Percentiles rank a stretch among this genome's conserved stretches.
Evolutionary conservation across 768 basidiomycete genomes (phyloP).

Genomic region (Tulasnella sp.): DNA sequence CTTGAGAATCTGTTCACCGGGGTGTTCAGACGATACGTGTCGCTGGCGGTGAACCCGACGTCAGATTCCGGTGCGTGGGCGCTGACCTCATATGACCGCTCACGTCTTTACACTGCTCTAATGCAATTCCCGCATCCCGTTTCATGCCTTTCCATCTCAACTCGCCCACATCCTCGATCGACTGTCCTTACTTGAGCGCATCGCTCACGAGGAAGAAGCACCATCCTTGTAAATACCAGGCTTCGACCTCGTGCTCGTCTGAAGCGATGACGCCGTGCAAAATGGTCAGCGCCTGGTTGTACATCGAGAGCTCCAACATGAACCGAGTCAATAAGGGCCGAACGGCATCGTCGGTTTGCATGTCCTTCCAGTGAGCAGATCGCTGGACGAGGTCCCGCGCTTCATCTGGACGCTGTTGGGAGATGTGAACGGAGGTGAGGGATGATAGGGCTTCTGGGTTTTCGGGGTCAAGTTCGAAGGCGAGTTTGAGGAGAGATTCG

Average conservation of each 20-base stretch:
- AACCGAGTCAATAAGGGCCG: conserved; percentile 70
- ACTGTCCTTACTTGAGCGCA: conserved; percentile 50
- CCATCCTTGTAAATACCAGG: conserved; percentile 94
- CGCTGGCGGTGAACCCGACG: conserved; percentile 40
- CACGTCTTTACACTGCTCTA: conserved; percentile 77
- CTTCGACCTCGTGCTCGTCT: conserved; percentile 82
- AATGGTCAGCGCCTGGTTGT: conserved; percentile 63
- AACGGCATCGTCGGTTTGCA: conserved; percentile 61
- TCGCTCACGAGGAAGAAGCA: conserved; percentile 79
- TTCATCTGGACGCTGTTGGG: conserved; percentile 75
- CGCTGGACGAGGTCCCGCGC: conserved; percentile 61
- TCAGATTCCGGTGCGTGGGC: conserved; percentile 4
- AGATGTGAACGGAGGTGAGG: conserved; percentile 81
- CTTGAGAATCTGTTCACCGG: conserved; percentile 65
- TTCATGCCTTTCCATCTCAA: conserved; percentile 71
- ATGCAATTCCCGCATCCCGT: conserved; percentile 66
- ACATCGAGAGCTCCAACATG: conserved; percentile 68
- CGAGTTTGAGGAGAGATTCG: conserved; percentile 64
- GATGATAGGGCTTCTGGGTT: conserved; percentile 74
- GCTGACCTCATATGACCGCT: background rate
- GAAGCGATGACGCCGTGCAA: conserved; percentile 69
- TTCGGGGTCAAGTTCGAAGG: conserved; percentile 61
- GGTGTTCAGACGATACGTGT: conserved; percentile 61
- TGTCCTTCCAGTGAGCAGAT: conserved; percentile 56
- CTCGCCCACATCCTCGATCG: conserved; percentile 37